Conservation (phyloP, 1,284 basidiomycete genomes). For the Trichosporon sp. region DNA sequence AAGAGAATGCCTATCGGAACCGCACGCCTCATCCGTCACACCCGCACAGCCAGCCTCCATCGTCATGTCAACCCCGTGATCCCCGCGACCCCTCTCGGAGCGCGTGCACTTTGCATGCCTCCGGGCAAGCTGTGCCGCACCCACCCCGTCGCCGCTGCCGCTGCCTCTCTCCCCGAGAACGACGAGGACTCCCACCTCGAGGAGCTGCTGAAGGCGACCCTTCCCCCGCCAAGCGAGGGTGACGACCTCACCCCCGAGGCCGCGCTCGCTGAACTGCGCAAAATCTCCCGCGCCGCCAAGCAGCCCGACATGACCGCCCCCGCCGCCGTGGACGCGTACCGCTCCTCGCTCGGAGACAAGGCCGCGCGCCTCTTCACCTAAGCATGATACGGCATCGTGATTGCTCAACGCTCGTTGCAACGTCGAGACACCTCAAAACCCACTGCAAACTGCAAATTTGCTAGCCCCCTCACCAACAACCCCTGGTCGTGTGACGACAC, state of each 20-base stretch:
- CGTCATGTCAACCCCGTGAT: not conserved
- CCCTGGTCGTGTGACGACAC: constrained; percentile 17
- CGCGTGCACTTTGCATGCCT: constrained; percentile 27
- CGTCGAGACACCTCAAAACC: not conserved
- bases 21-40: constrained; percentile 14
- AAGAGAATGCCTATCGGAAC: constrained; percentile 16
- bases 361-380: not conserved
- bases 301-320: not conserved
- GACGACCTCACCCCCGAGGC: constrained; percentile 28
- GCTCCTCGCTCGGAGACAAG: constrained; percentile 3
- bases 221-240: constrained; percentile 11
- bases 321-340: constrained; percentile 14
- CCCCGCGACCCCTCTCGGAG: not conserved
- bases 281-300: constrained; percentile 14
- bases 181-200: constrained; percentile 26
- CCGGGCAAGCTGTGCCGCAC: constrained; percentile 25
- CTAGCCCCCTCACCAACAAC: not conserved
- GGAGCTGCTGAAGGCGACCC: constrained; percentile 13
- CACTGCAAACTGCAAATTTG: not conserved
- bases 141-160: not conserved
- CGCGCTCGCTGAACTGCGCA: constrained; percentile 24
- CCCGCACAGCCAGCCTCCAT: not conserved
- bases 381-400: not conserved
- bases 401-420: not conserved
- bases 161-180: constrained; percentile 13